Conservation (phyloP, 805 yeast species). For the Yarrowia sp. region DNA sequence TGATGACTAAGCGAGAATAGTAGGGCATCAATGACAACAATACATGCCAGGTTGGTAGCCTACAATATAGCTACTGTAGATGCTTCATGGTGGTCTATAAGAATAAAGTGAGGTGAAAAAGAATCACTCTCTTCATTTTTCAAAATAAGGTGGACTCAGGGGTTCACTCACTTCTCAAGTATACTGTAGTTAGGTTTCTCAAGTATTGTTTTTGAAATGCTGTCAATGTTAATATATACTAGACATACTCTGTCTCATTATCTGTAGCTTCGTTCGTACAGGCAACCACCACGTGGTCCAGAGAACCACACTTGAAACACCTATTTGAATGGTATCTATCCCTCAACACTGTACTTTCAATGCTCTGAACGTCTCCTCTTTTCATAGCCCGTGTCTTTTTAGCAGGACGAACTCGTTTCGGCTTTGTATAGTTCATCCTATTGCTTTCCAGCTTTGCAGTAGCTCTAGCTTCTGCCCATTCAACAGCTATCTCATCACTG, state of each 20-base stretch:
- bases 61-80: no score
- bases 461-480: not conserved
- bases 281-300: not conserved
- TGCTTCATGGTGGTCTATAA: no score
- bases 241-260: not conserved
- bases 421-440: not conserved
- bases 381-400: not conserved
- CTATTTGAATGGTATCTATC: not conserved
- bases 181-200: not conserved
- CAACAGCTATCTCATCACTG: not conserved
- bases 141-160: no score
- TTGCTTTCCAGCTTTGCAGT: not conserved
- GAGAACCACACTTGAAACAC: not conserved
- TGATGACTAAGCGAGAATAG: no score
- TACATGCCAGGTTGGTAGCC: no score
- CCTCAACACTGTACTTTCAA: not conserved
- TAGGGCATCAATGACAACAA: no score
- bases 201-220: no score
- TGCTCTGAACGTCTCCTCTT: not conserved
- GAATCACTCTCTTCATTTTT: no score
- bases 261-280: not conserved
- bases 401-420: not conserved
- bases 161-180: no score
- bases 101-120: no score
- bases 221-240: no score